These are phyloP conservation scores for Dryas octopetala DNA, from an alignment of 306 rosid genomes.

Conservation along the genomic window DNA sequence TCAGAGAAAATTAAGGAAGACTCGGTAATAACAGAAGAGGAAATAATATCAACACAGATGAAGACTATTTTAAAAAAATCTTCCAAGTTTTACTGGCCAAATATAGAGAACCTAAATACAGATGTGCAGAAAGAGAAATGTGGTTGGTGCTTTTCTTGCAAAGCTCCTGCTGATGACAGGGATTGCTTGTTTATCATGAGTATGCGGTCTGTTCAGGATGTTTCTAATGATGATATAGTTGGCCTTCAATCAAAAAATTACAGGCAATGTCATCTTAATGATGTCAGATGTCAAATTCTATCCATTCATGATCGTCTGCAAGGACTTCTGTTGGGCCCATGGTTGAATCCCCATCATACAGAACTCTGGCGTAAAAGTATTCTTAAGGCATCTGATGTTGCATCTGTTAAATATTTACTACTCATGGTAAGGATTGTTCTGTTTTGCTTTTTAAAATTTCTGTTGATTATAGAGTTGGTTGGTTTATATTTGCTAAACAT, in stretches of 20 bases:
- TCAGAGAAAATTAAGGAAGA: slow-evolving; percentile 57
- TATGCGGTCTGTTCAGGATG: slow-evolving; percentile 45
- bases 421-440: slow-evolving; percentile 60
- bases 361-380: slow-evolving; percentile 62
- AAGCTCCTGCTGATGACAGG: slow-evolving; percentile 56
- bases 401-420: slow-evolving; percentile 59
- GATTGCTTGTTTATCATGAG: slow-evolving; percentile 73
- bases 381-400: slow-evolving; percentile 55
- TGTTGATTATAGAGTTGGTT: background rate
- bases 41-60: slow-evolving; percentile 66
- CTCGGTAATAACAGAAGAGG: slow-evolving; percentile 58
- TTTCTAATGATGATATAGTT: slow-evolving; percentile 40
- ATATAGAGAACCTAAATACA: slow-evolving; percentile 41
- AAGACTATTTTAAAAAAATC: slow-evolving; percentile 70
- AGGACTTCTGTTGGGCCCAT: slow-evolving; percentile 89
- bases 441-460: slow-evolving; percentile 5
- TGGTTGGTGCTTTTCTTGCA: slow-evolving; percentile 92
- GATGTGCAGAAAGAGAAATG: slow-evolving; percentile 75
- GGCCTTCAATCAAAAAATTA: slow-evolving; percentile 46
- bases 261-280: slow-evolving; percentile 63
- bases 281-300: slow-evolving; percentile 55
- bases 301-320: slow-evolving; percentile 77
- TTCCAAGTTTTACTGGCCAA: slow-evolving; percentile 65
- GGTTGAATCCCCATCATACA: slow-evolving; percentile 64
- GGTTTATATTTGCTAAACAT: slow-evolving; percentile 1